phyloP scores from a whole-genome alignment of 495 filamentous ascomycete genomes.

The Rhizodiscina lignyota region DNA sequence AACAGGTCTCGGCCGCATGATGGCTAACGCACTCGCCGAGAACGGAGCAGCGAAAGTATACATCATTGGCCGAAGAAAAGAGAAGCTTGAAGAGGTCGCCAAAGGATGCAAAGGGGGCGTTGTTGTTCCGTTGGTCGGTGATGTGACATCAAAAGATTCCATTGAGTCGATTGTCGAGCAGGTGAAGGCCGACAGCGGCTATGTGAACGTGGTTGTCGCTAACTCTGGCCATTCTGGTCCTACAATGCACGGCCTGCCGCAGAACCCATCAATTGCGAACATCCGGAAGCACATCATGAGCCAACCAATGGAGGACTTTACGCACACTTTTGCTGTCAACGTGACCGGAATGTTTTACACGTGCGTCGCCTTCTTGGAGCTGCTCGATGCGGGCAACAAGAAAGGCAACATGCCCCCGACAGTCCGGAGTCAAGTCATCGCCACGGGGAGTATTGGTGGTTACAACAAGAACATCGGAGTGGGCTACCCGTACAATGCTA shows the following conservation, averaged over 20 bases:
- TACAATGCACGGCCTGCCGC: conserved; percentile 16
- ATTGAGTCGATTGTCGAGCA: conserved; percentile 33
- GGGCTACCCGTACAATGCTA: conserved; percentile 43
- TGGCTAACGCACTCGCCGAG: conserved; percentile 42
- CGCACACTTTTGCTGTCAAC: conserved; percentile 41
- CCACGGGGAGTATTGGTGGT: conserved; percentile 43
- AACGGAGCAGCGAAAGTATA: conserved; percentile 55
- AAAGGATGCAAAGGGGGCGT: conserved; percentile 8
- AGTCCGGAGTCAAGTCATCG: conserved; percentile 44
- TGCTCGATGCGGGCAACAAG: conserved; percentile 47
- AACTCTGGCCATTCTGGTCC: conserved; percentile 51
- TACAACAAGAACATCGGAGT: conserved; percentile 38
- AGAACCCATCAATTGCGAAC: conserved; percentile 29
- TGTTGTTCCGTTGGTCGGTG: conserved; percentile 44
- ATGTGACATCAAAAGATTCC: conserved; percentile 48
- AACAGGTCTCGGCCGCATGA: conserved; percentile 46
- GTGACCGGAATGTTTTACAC: conserved; percentile 45
- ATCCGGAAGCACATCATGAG: conserved; percentile 34
- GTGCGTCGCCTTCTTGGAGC: conserved; percentile 41
- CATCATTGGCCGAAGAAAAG: conserved; percentile 44
- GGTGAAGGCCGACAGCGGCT: conserved; percentile 35
- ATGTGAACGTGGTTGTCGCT: conserved; percentile 48
- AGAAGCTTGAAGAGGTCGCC: conserved; percentile 32
- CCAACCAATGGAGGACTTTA: conserved; percentile 39
- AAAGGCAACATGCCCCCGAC: conserved; percentile 27